phyloP scores from a whole-genome alignment of 768 basidiomycete genomes.

The Hirschioporus abietinus region DNA sequence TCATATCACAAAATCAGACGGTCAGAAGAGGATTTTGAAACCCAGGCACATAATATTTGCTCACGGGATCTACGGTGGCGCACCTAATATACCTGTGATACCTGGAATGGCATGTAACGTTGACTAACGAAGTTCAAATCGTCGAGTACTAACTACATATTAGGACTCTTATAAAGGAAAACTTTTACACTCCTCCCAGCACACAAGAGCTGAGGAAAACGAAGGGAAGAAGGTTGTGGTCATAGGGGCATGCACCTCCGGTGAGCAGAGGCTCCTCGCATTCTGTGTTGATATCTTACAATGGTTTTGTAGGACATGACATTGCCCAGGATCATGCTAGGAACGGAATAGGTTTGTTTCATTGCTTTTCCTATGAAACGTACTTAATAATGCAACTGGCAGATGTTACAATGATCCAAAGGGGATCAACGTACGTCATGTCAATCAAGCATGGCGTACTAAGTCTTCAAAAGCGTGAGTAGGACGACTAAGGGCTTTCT shows the following conservation, averaged over 20 bases:
- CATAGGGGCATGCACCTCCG: conserved; percentile 65
- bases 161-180: conserved; percentile 47
- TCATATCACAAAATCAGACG: conserved; percentile 29
- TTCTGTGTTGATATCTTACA: background rate
- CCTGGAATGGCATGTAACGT: conserved; percentile 32
- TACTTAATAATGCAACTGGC: background rate
- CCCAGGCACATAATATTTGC: conserved; percentile 52
- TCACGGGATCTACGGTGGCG: conserved; percentile 46
- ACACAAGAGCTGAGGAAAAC: conserved; percentile 43
- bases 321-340: conserved; percentile 20
- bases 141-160: background rate
- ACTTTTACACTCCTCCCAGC: conserved; percentile 45
- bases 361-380: background rate
- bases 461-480: background rate
- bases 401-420: conserved; percentile 25
- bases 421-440: conserved; percentile 33
- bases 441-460: conserved; percentile 19
- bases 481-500: background rate
- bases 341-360: background rate
- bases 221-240: conserved; percentile 60
- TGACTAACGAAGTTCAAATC: background rate
- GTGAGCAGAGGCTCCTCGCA: conserved; percentile 19
- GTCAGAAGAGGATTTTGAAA: conserved; percentile 30
- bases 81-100: conserved; percentile 38
- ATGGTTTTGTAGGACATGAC: conserved; percentile 16